These are phyloP conservation scores for Verticillium nubilum DNA, from an alignment of 2,329 filamentous ascomycete genomes.

Conservation along the genomic window DNA sequence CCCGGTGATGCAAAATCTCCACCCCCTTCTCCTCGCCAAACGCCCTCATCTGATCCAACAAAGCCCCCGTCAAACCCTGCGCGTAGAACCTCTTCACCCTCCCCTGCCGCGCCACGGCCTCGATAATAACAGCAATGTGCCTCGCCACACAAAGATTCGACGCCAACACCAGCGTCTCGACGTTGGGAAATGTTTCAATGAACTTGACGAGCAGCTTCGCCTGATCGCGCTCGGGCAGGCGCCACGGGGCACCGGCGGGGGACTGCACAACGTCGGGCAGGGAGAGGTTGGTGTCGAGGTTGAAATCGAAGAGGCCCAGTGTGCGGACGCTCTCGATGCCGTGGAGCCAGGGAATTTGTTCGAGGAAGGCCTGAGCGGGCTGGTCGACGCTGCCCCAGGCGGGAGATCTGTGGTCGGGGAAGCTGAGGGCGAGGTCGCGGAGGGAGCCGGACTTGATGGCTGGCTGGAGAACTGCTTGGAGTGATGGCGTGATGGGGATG, in stretches of 20 bases:
- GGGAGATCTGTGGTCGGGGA: not conserved
- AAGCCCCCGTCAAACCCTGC: conserved; percentile 5
- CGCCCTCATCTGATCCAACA: conserved; percentile 6
- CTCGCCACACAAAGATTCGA: conserved; percentile 3
- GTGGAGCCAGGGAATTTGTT: conserved; percentile 27
- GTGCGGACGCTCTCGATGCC: conserved; percentile 25
- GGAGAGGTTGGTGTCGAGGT: conserved; percentile 18
- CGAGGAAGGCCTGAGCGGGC: conserved; percentile 19
- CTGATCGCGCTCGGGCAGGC: not conserved
- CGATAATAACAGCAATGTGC: conserved; percentile 1
- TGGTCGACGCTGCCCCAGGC: conserved; percentile 1
- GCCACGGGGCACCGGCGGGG: not conserved
- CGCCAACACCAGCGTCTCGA: conserved; percentile 12
- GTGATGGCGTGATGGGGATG: not conserved
- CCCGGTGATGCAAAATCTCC: conserved; percentile 7
- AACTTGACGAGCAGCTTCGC: conserved; percentile 9
- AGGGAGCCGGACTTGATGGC: not conserved
- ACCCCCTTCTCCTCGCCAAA: conserved; percentile 5
- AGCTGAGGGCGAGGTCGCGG: conserved; percentile 1
- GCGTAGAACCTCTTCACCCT: conserved; percentile 7
- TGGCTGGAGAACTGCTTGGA: not conserved
- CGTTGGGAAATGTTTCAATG: conserved; percentile 12
- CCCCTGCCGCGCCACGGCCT: conserved; percentile 3
- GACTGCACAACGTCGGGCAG: not conserved
- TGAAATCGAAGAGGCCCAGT: conserved; percentile 28